Base-by-base conservation (phyloP, 2,329 filamentous ascomycete species). In the Berkeleyomyces basicola region DNA sequence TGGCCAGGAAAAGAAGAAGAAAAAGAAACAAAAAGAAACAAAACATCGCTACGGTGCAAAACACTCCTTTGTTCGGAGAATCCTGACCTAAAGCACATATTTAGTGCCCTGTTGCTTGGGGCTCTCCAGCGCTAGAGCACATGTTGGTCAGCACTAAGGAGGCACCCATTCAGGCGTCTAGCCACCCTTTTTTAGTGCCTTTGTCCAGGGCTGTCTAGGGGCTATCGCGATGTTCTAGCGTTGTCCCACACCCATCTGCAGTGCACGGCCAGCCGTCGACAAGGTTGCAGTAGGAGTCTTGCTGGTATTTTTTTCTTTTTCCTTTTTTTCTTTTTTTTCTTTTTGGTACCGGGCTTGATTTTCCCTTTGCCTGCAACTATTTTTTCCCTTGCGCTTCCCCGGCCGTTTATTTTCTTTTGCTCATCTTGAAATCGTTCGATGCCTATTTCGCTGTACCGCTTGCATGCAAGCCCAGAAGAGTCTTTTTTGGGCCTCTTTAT, bases 361-460 rank as follows among this genome's bases (percentile, higher is more conserved):
- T 23, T 23, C 23, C 23, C 36, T 58, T 58, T 58, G 16, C 51
- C 33, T 55, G 10, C 51, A 7, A 11, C 51, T 40, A 9, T 58
- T 16, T 23, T 7, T 59, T 16, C 43, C 57, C 57, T 31, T 39
- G 57, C 42, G 3, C n/a, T 7, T 5, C 4, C 4, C 44, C 5
- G 10, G 10, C 39, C 43, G 39, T 43, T 37, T 58, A 11, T 39
- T 46, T 14, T 59, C 14, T 44, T 37, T 33, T 16, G 23, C 57
- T 59, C 33, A 44, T 59, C 57, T 59, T 44, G 57, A 23, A 59
- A 55, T 55, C 51, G 51, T 55, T 55, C 51, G 51, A 55, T 55
- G 23, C 51, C 51, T 23, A 55, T 55, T 55, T 55, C 51, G 51
- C 51, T 55, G 51, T 46, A 46, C 57, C 57, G 36, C 57, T 59